phyloP scores from a whole-genome alignment of 345 rosid genomes.

The Aquilaria yunnanensis region DNA sequence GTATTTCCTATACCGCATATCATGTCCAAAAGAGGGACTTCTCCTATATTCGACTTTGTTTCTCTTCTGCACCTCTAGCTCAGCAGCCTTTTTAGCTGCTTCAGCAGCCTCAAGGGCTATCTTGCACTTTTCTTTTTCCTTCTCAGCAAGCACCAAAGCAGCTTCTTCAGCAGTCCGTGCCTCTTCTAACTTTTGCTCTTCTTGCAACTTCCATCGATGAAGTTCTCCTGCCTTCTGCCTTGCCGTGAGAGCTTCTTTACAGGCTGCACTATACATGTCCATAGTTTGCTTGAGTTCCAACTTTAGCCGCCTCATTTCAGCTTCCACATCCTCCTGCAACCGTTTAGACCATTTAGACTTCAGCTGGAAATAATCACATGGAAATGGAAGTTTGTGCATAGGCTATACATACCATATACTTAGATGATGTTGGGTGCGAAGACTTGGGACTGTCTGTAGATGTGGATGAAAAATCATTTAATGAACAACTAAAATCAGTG shows the following conservation, averaged over 20 bases:
- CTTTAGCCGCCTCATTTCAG: slow-evolving; percentile 76
- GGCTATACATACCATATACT: slow-evolving; percentile 28
- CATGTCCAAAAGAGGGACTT: slow-evolving; percentile 19
- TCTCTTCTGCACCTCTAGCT: slow-evolving; percentile 56
- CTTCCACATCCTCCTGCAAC: slow-evolving; percentile 69
- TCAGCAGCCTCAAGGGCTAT: slow-evolving; percentile 59
- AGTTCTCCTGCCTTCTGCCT: slow-evolving; percentile 62
- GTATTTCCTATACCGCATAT: slow-evolving; percentile 51
- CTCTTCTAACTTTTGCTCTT: slow-evolving; percentile 42
- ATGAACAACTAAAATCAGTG: slow-evolving; percentile 34
- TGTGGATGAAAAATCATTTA: slow-evolving; percentile 29
- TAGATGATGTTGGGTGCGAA: slow-evolving; percentile 31
- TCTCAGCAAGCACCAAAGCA: slow-evolving; percentile 48
- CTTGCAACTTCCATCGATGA: slow-evolving; percentile 48
- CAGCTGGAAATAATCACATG: background rate
- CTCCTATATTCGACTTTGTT: slow-evolving; percentile 37
- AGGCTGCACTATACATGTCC: slow-evolving; percentile 67
- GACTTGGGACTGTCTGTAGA: slow-evolving; percentile 33
- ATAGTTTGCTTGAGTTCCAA: slow-evolving; percentile 69
- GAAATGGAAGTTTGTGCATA: background rate
- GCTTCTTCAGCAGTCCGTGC: slow-evolving; percentile 50
- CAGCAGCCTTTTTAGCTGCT: slow-evolving; percentile 46
- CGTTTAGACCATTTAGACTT: too few relatives aligned
- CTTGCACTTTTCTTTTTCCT: slow-evolving; percentile 51
- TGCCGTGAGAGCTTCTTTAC: slow-evolving; percentile 72